phyloP scores from a whole-genome alignment of 164 flowering plant species.

The Platanus orientalis region DNA sequence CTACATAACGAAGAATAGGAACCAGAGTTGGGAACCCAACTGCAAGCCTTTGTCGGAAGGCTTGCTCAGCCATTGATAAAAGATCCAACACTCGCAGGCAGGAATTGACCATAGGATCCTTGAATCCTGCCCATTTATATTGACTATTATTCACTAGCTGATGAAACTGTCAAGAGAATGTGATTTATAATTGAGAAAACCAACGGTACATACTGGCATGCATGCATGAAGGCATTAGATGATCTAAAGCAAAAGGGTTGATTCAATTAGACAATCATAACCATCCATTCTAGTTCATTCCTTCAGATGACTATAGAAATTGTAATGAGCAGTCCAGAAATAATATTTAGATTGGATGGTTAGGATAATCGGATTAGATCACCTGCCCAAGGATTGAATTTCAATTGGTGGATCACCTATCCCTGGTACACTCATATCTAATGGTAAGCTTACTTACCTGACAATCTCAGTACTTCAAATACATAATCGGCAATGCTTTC shows the following conservation, averaged over 20 bases:
- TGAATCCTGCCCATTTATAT: constrained; percentile 43
- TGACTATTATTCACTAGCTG: neutral
- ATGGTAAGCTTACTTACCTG: constrained; percentile 43
- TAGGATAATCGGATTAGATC: neutral
- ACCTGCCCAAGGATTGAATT: neutral
- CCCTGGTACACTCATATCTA: neutral
- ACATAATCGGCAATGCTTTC: constrained; percentile 81
- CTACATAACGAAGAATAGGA: constrained; percentile 57
- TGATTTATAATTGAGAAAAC: neutral
- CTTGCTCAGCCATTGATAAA: constrained; percentile 56
- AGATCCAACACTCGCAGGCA: constrained; percentile 72
- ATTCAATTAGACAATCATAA: neutral
- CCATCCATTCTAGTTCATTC: neutral
- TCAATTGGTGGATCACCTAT: neutral
- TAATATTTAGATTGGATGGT: neutral
- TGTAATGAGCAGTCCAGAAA: neutral
- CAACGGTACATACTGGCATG: neutral
- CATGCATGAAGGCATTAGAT: neutral
- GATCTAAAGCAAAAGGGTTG: neutral
- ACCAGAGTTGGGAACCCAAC: constrained; percentile 81
- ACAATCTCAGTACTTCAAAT: constrained; percentile 79
- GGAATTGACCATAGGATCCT: constrained; percentile 60
- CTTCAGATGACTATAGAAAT: neutral
- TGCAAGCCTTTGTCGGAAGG: constrained; percentile 66
- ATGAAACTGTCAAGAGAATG: neutral